Percentiles rank a stretch among this genome's conserved stretches.
Evolutionary conservation across 805 yeast genomes (phyloP).

Genomic region (Metschnikowia arizonensis): DNA sequence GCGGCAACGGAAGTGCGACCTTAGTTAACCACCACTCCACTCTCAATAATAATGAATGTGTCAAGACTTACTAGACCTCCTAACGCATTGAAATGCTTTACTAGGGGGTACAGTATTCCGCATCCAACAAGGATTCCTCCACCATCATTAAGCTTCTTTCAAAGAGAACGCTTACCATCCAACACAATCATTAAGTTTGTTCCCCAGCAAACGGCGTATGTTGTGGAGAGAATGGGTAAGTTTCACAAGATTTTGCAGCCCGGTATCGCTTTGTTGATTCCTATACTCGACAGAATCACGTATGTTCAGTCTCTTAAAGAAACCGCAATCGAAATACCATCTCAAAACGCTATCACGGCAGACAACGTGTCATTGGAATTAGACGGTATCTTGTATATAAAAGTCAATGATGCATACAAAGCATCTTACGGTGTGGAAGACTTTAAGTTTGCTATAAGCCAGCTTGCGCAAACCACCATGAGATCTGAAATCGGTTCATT

Average conservation of each 20-base stretch:
- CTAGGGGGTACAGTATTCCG: conserved; percentile 10
- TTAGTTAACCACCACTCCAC: not conserved
- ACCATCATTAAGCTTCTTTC: conserved; percentile 50
- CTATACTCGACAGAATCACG: conserved; percentile 69
- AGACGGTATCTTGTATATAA: conserved; percentile 79
- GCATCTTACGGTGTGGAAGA: conserved; percentile 88
- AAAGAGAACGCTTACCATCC: conserved; percentile 61
- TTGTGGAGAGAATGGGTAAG: conserved; percentile 88
- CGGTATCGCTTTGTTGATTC: conserved; percentile 70
- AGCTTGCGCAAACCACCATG: conserved; percentile 89
- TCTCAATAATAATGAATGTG: conserved; percentile 4
- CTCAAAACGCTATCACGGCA: conserved; percentile 79
- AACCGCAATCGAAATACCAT: conserved; percentile 78
- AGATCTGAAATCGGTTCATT: conserved; percentile 83
- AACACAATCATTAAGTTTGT: conserved; percentile 74
- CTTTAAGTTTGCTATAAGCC: conserved; percentile 79
- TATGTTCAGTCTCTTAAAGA: conserved; percentile 83
- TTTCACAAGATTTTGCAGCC: conserved; percentile 65
- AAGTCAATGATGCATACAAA: conserved; percentile 75
- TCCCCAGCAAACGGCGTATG: conserved; percentile 89
- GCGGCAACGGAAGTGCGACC: conserved; percentile 1
- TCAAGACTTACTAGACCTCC: conserved; percentile 1
- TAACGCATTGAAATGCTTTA: not conserved
- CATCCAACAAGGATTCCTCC: conserved; percentile 9
- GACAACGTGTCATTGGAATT: conserved; percentile 82